Base-by-base conservation (phyloP, 2,329 filamentous ascomycete species). In the Zymoseptoria passerinii region DNA sequence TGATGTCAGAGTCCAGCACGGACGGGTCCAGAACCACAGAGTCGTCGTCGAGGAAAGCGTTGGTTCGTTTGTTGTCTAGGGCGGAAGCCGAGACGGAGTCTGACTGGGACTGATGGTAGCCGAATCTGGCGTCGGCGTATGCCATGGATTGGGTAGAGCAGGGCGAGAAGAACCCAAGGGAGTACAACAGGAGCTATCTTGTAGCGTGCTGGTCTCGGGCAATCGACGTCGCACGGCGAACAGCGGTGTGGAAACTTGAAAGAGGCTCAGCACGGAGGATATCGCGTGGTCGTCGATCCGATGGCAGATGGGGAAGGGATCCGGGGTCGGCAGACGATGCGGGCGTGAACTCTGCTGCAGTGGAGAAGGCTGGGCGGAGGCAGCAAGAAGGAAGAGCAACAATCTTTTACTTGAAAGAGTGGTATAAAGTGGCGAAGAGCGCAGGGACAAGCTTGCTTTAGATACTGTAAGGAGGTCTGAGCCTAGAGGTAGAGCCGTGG, bases 381-480 rank as follows among this genome's bases (percentile, higher is more conserved):
- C 35, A 44, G 35, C 35, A n/a, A 44, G 4, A n/a, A 44, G 35
- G 13, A 44, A 40, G 65, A 65, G 57, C 65, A 65, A 66, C 64
- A 67, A 68, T 68, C 65, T 66, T 61, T 44, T 67, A 62, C 65
- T 23, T 67, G 57, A 55, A 66, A 66, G 54, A 55, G 59, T 60
- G 35, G 61, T 62, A 58, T 56, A 59, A 57, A 60, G 65, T 64
- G 63, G 64, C 65, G 58, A 65, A 55, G 54, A 57, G 20, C 61
- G 63, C 66, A 66, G 63, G 66, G 63, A 64, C 58, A 64, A 57
- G 64, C 67, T 73, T 75, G 65, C 63, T 64, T 56, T 44, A 61
- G 58, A 65, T 65, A 65, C 58, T 63, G 40, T 44, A 16, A 40
- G 16, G 35, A 44, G 35, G n/a, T 13, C n/a, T 44, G 35, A 44